Base-by-base conservation (phyloP, 441 rosid species). In the Isatis lusitanica region DNA sequence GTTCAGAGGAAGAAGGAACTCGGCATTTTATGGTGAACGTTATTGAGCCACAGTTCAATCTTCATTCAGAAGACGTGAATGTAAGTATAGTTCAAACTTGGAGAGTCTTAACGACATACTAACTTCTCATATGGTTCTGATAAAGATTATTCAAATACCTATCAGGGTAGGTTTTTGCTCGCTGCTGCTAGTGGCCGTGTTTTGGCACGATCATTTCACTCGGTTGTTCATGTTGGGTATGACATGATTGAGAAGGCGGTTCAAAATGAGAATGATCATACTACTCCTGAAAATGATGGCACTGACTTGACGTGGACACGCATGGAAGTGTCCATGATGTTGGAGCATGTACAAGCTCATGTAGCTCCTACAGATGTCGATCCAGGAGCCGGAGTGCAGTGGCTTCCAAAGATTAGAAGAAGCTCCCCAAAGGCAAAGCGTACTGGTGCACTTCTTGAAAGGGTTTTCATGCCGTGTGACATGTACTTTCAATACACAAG, bases 311-410 rank as follows among this genome's bases (percentile, higher is more conserved):
- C 90, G 10, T 91, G 94, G 94, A 95, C 87, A 73, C 91, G 87
- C 67, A 93, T 76, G 88, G 98, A 95, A 79, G 84, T 88, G 55
- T 95, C 99, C 55, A 97, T 93, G 74, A 95, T 95, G 98, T 77
- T 95, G 89, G 95, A 91, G 86, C 91, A 83, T 78, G 99, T 95
- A 70, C 99, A 95, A 83, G 99, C 98, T 81, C 99, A 95, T 80
- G 99, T 95, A 76, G 98, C 99, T 73, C 99, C 98, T 4, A 95
- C 99, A 73, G 99, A 95, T 83, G 99, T 95, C 44, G 98, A 95
- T 82, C 99, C 97, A 38, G 98, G 98, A 68, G 99, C 99, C 55
- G 99, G 98, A 74, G 74, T 95, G 65, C 99, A 95, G 80, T 95
- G 99, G 99, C 98, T 95, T 75, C 98, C 95, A 60, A 93, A 87